Evolutionary conservation across 257 asterid species (phyloP), one percentile per base, ranked within the genome.

Genomic region (Henckelia pumila): DNA sequence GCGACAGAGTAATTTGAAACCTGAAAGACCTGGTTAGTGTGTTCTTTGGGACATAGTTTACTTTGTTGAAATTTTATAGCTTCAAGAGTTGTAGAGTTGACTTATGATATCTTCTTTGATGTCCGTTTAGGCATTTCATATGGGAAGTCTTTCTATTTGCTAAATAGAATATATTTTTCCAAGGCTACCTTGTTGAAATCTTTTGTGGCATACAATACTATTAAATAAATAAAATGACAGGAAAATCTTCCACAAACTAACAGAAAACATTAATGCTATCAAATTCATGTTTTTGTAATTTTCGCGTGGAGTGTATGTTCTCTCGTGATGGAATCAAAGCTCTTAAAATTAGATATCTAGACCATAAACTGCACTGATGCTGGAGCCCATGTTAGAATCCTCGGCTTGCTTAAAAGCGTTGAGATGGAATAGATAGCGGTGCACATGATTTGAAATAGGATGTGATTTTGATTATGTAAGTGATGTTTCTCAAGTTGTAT

Each of bases 21-120:
- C 96, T 22, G 98, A 94, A 69, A 83, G 96, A 68, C 98, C 99
- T 79, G 99, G 98, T 94, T 74, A 64, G 85, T 80, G 8, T 16
- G 63, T 60, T 23, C 9, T 20, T 44, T 30, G 60, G 50, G 47
- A 71, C 35, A 11, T 67, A 13, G 67, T 50, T 44, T 14, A 14
- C 7, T 44, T 44, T 8, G 47, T 35, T 80, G 56, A 44, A 44
- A 57, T 23, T 62, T 70, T 28, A 19, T 65, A 44, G 63, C 63
- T 29, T 23, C 57, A 40, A 59, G 25, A 14, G 26, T 50, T 47
- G 16, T 11, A 19, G 44, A 20, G 3, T 21, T 8, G 22, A 25
- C 19, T 59, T 63, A 44, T 19, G 55, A 5, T 62, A 9, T 22
- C 21, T 58, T 4, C 28, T 24, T 32, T 1, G 49, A 26, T 56